These are phyloP conservation scores for Pseudohalonectria lignicola DNA, from an alignment of 2,329 filamentous ascomycete species.

Conservation along the genomic window DNA sequence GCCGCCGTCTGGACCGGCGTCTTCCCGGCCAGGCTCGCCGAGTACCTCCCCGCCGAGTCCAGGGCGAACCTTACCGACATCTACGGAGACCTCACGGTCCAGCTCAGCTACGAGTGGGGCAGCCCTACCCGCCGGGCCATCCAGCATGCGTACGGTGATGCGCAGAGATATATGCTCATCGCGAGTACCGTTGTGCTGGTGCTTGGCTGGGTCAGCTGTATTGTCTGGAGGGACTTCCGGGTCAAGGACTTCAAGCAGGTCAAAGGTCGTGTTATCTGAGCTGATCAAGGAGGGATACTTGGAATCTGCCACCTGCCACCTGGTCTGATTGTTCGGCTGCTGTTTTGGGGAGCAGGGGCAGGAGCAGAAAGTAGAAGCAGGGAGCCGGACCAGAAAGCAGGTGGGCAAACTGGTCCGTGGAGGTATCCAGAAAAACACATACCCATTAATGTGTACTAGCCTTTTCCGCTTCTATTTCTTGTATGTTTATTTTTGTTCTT, in stretches of 20 bases:
- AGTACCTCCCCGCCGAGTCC: slow-evolving; percentile 35
- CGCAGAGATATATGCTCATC: slow-evolving; percentile 35
- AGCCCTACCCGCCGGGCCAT: slow-evolving; percentile 39
- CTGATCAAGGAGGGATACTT: background rate
- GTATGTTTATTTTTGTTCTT: too few relatives aligned
- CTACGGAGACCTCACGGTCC: slow-evolving; percentile 37
- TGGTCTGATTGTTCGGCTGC: too few relatives aligned
- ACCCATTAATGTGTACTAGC: too few relatives aligned
- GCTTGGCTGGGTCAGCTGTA: slow-evolving; percentile 8
- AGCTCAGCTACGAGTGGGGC: slow-evolving; percentile 39
- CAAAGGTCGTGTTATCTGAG: slow-evolving; percentile 10
- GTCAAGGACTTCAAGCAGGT: slow-evolving; percentile 11
- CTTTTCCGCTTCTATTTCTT: too few relatives aligned
- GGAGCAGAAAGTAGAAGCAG: too few relatives aligned
- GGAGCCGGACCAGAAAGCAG: too few relatives aligned
- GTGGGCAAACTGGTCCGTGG: too few relatives aligned
- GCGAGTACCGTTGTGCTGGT: slow-evolving; percentile 25
- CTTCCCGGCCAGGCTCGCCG: slow-evolving; percentile 36
- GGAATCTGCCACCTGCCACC: too few relatives aligned
- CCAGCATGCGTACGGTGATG: slow-evolving; percentile 43
- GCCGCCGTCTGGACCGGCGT: slow-evolving; percentile 49
- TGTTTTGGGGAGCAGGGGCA: too few relatives aligned
- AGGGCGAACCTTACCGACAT: slow-evolving; percentile 29
- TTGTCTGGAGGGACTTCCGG: slow-evolving; percentile 11
- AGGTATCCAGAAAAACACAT: too few relatives aligned